These are phyloP conservation scores for Orbilia brochopaga DNA, from an alignment of 2,329 filamentous ascomycete genomes.

Conservation along the genomic window DNA sequence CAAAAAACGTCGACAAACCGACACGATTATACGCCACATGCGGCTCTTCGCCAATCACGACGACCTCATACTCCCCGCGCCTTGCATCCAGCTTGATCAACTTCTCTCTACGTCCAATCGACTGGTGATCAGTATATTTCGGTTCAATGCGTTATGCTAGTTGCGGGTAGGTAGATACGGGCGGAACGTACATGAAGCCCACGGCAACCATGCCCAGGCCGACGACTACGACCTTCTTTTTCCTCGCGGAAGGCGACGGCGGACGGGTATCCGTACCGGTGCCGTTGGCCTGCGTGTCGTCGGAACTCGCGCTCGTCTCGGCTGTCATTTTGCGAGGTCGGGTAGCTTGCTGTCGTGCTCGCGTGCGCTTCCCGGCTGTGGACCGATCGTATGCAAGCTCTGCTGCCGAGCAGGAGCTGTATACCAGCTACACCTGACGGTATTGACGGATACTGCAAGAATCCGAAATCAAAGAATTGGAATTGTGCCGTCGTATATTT, in stretches of 20 bases:
- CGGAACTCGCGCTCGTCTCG: neutral
- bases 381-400: no score
- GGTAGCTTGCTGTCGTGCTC: neutral
- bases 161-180: neutral
- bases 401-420: no score
- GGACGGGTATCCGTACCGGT: neutral
- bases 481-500: no score
- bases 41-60: constrained; percentile 85
- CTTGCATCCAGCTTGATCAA: constrained; percentile 81
- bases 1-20: constrained; percentile 85
- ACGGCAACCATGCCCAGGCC: constrained; percentile 92
- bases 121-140: constrained; percentile 17
- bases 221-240: constrained; percentile 70
- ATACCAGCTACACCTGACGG: no score
- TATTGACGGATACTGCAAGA: no score
- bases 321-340: neutral
- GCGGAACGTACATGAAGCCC: constrained; percentile 75
- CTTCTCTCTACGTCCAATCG: constrained; percentile 71
- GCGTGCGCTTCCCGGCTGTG: neutral
- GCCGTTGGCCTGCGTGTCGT: neutral
- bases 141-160: neutral
- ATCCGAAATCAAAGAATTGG: no score
- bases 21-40: constrained; percentile 92
- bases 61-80: constrained; percentile 75
- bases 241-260: neutral